Evolutionary conservation across 345 rosid genomes (phyloP).

Genomic region (Draba incana): DNA sequence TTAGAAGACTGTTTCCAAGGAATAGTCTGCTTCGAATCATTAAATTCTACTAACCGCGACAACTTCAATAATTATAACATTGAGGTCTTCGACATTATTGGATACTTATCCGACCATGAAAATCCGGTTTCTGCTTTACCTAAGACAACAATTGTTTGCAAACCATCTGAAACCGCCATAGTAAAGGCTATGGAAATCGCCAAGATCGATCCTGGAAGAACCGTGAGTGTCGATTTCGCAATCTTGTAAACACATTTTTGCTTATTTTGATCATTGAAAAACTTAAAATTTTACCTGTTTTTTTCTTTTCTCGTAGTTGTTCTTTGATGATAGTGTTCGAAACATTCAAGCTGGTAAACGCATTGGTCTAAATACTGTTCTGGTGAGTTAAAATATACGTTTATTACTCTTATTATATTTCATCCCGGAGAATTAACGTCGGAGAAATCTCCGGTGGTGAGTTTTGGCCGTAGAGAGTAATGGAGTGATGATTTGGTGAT

Average conservation of each 20-base stretch:
- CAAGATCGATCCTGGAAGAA: constrained; percentile 64
- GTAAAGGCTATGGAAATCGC: constrained; percentile 65
- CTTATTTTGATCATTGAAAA: constrained; percentile 10
- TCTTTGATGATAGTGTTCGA: constrained; percentile 83
- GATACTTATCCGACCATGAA: constrained; percentile 47
- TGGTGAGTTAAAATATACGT: constrained; percentile 47
- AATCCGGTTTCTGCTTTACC: constrained; percentile 43
- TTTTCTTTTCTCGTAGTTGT: constrained; percentile 44
- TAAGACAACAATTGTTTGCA: constrained; percentile 74
- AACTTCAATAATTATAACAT: constrained; percentile 3
- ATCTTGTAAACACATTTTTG: not conserved
- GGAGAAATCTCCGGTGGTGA: too few relatives aligned
- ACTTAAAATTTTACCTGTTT: constrained; percentile 4
- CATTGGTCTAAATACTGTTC: constrained; percentile 67
- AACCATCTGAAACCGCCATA: constrained; percentile 68
- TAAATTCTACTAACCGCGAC: constrained; percentile 50
- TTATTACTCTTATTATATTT: not conserved
- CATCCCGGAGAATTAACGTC: not conserved
- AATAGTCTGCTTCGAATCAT: constrained; percentile 77
- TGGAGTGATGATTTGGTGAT: not conserved
- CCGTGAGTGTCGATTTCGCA: constrained; percentile 49
- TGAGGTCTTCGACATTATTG: constrained; percentile 64
- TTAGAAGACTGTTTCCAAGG: constrained; percentile 82
- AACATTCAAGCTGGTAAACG: constrained; percentile 83
- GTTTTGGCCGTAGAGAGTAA: not conserved